Conservation (phyloP, 805 yeast species). For the Metschnikowia gelsemii region DNA sequence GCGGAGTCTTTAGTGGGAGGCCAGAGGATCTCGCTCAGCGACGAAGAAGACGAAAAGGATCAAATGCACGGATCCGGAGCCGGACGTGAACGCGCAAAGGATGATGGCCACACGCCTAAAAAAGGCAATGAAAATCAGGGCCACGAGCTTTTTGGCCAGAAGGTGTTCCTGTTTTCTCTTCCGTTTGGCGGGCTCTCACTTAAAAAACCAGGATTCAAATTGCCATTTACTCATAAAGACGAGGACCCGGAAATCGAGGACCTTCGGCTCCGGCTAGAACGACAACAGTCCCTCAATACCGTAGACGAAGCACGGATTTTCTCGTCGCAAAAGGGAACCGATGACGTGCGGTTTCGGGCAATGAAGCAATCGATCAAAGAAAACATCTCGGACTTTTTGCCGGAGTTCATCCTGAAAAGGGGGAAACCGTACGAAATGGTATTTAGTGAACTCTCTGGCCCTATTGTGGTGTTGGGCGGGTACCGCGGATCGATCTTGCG, state of each 20-base stretch:
- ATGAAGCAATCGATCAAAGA: constrained; percentile 61
- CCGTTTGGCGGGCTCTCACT: constrained; percentile 53
- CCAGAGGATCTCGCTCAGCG: constrained; percentile 21
- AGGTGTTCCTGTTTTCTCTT: constrained; percentile 55
- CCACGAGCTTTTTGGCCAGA: constrained; percentile 24
- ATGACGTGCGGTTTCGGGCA: constrained; percentile 68
- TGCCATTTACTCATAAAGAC: constrained; percentile 24
- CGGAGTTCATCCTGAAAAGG: constrained; percentile 28
- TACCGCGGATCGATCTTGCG: constrained; percentile 80
- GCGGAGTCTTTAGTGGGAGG: constrained; percentile 57
- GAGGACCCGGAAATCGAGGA: constrained; percentile 24
- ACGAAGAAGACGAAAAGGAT: constrained; percentile 9
- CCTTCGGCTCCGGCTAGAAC: constrained; percentile 42
- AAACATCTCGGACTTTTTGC: constrained; percentile 43
- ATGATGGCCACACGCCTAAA: not conserved
- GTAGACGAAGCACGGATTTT: constrained; percentile 62
- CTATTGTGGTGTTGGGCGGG: constrained; percentile 81
- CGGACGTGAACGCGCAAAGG: constrained; percentile 34
- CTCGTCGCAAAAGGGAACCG: constrained; percentile 54
- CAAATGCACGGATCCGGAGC: constrained; percentile 53
- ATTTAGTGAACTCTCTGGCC: constrained; percentile 68
- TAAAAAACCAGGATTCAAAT: constrained; percentile 23
- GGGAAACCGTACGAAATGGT: constrained; percentile 42
- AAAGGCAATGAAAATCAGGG: not conserved
- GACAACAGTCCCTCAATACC: constrained; percentile 60